Percentiles rank a stretch among this genome's conserved stretches.
Evolutionary conservation across 1,284 basidiomycete genomes (phyloP).

Genomic region (Athelia sp.): DNA sequence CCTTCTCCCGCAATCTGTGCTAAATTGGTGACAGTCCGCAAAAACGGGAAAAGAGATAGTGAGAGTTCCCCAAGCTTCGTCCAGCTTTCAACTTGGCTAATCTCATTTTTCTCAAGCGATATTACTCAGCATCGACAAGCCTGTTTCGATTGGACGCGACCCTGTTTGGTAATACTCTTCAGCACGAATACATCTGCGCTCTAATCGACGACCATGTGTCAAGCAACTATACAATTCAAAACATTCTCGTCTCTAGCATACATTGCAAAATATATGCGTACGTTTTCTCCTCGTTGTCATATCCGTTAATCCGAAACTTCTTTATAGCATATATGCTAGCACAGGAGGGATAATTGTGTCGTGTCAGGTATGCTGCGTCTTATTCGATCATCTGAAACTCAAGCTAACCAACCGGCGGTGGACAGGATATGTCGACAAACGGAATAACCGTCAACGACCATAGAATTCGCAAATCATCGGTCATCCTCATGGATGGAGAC

Average conservation of each 20-base stretch:
- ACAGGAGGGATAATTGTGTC: conserved; percentile 70
- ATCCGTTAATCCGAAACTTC: neutral
- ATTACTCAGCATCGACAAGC: conserved; percentile 52
- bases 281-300: conserved; percentile 13
- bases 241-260: conserved; percentile 54
- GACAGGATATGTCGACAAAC: conserved; percentile 73
- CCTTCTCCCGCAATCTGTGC: conserved; percentile 50
- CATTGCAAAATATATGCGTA: conserved; percentile 81
- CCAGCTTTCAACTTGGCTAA: conserved; percentile 13
- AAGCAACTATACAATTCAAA: conserved; percentile 45
- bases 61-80: conserved; percentile 3
- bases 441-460: conserved; percentile 70
- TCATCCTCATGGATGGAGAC: conserved; percentile 75
- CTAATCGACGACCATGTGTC: conserved; percentile 2
- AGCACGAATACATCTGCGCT: conserved; percentile 1
- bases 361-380: conserved; percentile 48
- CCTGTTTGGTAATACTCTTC: conserved; percentile 40
- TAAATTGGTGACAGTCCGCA: conserved; percentile 53
- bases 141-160: conserved; percentile 65
- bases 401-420: conserved; percentile 1
- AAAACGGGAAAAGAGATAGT: conserved; percentile 59
- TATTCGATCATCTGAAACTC: neutral
- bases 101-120: conserved; percentile 34
- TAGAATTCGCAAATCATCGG: conserved; percentile 54
- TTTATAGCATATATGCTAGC: conserved; percentile 56